A percentile compares a stretch with the other conserved stretches of the same genome.
These are phyloP conservation scores for Pestalotiopsis sp. DNA, from an alignment of 2,329 filamentous ascomycete species.

Conservation along the genomic window DNA sequence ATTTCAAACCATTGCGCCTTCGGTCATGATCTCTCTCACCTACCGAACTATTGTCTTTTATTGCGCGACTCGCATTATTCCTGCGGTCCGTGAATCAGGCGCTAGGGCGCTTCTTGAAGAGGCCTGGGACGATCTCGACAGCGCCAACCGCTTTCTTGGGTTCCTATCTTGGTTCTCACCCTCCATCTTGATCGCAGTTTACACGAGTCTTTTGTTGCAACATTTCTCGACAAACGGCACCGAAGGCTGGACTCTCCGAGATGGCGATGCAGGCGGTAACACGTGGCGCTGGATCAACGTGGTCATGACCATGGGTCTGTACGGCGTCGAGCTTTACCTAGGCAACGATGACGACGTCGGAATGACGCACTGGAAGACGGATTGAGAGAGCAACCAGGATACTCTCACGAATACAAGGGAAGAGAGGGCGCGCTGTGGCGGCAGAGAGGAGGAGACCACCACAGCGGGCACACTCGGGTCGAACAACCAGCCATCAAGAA, in stretches of 20 bases:
- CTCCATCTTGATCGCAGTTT: constrained; percentile 91
- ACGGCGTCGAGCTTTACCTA: constrained; percentile 87
- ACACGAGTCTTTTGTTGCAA: constrained; percentile 92
- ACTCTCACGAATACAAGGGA: background rate
- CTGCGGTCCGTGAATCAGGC: constrained; percentile 85
- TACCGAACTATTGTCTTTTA: constrained; percentile 96
- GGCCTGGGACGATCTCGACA: constrained; percentile 83
- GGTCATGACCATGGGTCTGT: constrained; percentile 83
- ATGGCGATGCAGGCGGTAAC: constrained; percentile 80
- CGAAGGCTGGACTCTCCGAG: constrained; percentile 82
- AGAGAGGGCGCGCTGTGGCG: background rate
- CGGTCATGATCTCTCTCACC: constrained; percentile 90
- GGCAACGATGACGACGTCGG: constrained; percentile 78
- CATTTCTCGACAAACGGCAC: constrained; percentile 83
- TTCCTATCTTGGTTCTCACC: constrained; percentile 93
- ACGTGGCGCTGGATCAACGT: constrained; percentile 94
- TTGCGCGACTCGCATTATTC: constrained; percentile 92
- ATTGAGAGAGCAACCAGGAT: constrained; percentile 48
- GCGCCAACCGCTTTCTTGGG: constrained; percentile 76
- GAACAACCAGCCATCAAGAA: background rate
- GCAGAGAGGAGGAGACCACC: background rate
- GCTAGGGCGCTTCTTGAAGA: constrained; percentile 82
- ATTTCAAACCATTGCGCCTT: constrained; percentile 93
- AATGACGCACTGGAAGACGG: constrained; percentile 88
- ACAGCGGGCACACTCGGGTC: background rate